Percentiles rank a stretch among this genome's conserved stretches.
These are phyloP conservation scores for Staphylotrichum longicolle DNA, from an alignment of 495 filamentous ascomycete genomes.

Conservation along the genomic window DNA sequence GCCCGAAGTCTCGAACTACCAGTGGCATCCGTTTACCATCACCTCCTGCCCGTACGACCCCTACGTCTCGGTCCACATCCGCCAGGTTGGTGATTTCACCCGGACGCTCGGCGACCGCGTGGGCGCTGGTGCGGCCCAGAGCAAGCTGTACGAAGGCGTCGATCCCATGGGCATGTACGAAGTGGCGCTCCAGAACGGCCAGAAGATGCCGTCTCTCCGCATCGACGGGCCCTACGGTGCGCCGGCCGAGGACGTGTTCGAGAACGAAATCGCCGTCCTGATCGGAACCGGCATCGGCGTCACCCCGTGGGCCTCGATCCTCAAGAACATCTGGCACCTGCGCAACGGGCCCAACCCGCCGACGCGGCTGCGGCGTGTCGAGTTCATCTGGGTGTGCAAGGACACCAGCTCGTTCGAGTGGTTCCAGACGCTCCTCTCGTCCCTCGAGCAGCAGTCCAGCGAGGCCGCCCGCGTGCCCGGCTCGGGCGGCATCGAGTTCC, in stretches of 20 bases:
- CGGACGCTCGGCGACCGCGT: constrained; percentile 84
- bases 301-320: constrained; percentile 93
- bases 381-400: constrained; percentile 99
- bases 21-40: constrained; percentile 99
- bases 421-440: constrained; percentile 92
- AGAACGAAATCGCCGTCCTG: constrained; percentile 96
- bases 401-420: constrained; percentile 96
- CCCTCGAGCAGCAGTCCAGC: constrained; percentile 82
- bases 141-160: constrained; percentile 80
- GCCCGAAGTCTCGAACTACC: constrained; percentile 77
- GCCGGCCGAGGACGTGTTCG: constrained; percentile 94
- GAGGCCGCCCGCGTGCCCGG: constrained; percentile 62
- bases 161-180: constrained; percentile 98
- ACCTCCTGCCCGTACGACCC: constrained; percentile 96
- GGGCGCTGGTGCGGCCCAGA: constrained; percentile 80
- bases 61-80: constrained; percentile 90
- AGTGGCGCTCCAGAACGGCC: constrained; percentile 89
- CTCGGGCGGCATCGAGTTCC: constrained; percentile 72
- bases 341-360: constrained; percentile 83
- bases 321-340: constrained; percentile 98
- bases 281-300: constrained; percentile 98
- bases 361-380: constrained; percentile 83
- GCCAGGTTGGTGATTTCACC: constrained; percentile 96
- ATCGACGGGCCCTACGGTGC: constrained; percentile 97
- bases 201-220: constrained; percentile 81